Percentiles rank a stretch among this genome's conserved stretches.
These are phyloP conservation scores for Cardamine chenopodiifolia DNA, from an alignment of 345 rosid species.

Conservation along the genomic window DNA sequence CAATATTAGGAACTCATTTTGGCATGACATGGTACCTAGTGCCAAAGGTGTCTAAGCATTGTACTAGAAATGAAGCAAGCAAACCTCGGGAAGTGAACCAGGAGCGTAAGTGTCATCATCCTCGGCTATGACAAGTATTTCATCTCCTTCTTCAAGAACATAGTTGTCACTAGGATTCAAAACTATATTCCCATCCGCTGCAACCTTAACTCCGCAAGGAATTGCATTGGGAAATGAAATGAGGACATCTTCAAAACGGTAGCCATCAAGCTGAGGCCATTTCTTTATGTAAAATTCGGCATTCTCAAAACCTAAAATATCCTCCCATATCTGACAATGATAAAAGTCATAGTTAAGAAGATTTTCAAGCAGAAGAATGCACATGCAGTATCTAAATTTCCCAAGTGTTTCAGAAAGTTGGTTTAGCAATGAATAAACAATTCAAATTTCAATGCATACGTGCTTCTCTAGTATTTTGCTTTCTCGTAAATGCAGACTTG, in stretches of 20 bases:
- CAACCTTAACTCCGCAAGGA: constrained; percentile 90
- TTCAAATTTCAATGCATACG: too few relatives aligned
- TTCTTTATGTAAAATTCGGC: constrained; percentile 86
- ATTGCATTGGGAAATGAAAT: constrained; percentile 84
- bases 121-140: constrained; percentile 92
- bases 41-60: neutral
- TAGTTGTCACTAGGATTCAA: constrained; percentile 77
- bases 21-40: neutral
- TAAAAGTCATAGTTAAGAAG: neutral
- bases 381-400: too few relatives aligned
- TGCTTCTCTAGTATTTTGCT: neutral
- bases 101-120: constrained; percentile 94
- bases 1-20: neutral
- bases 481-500: neutral
- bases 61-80: constrained; percentile 34
- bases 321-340: constrained; percentile 83
- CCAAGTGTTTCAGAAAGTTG: too few relatives aligned
- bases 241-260: constrained; percentile 69
- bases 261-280: constrained; percentile 86
- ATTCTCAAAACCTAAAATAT: constrained; percentile 89
- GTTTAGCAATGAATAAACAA: too few relatives aligned
- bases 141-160: constrained; percentile 76
- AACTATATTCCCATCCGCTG: constrained; percentile 74
- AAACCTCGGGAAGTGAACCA: constrained; percentile 77
- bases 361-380: neutral